These are phyloP conservation scores for Neoarthrinium moseri DNA, from an alignment of 2,329 filamentous ascomycete species.

Conservation along the genomic window DNA sequence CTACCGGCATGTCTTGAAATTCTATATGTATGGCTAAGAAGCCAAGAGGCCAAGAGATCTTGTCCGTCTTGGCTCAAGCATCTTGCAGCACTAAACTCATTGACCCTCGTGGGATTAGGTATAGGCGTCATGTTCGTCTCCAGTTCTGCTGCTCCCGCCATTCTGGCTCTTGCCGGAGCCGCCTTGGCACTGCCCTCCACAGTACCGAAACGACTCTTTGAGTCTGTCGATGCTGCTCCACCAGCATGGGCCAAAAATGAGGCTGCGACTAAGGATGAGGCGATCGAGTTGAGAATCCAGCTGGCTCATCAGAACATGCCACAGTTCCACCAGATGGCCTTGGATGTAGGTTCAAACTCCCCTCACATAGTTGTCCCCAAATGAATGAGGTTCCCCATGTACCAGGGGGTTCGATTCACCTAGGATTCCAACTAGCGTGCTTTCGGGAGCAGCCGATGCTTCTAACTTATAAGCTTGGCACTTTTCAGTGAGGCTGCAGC, in stretches of 20 bases:
- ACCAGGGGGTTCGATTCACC: no score
- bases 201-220: not conserved
- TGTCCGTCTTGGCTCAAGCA: conserved; percentile 4
- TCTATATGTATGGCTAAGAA: conserved; percentile 6
- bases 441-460: no score
- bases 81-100: not conserved
- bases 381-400: no score
- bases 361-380: not conserved
- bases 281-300: conserved; percentile 5
- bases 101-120: not conserved
- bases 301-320: conserved; percentile 6
- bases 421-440: no score
- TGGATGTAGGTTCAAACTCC: not conserved
- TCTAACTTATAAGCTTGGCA: no score
- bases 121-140: conserved; percentile 3
- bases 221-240: conserved; percentile 3
- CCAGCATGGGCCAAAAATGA: not conserved
- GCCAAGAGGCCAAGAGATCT: conserved; percentile 7
- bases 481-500: no score
- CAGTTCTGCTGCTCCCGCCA: conserved; percentile 1
- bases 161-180: conserved; percentile 5
- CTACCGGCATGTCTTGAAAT: not conserved
- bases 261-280: not conserved
- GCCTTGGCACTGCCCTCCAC: conserved; percentile 6
- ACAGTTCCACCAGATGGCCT: conserved; percentile 1